Evolutionary conservation across 2,329 filamentous ascomycete genomes (phyloP), one percentile per base, ranked within the genome.

Genomic region (Xylaria sp.): DNA sequence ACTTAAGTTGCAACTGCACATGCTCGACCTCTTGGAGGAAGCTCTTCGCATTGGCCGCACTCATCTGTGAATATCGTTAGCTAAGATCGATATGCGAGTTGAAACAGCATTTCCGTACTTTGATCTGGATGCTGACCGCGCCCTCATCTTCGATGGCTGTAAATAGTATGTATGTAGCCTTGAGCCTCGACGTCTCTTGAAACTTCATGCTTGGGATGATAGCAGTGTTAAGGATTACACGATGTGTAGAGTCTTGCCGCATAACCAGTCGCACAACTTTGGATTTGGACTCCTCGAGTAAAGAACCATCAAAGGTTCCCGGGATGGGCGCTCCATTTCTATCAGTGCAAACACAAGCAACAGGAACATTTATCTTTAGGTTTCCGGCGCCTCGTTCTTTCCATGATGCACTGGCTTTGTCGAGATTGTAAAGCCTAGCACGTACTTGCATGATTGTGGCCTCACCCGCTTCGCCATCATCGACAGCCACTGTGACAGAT

Each of bases 381-480:
- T 91, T 91, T 54, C 94, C 94, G 3, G 90, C 87, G 13, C 94
- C 94, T 62, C 94, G 90, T 82, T 98, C 95, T 80, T 95, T 95
- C 95, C 95, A 98, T 56, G 90, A 90, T 64, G 88, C 88, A 55
- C 86, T 86, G 44, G 85, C 85, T 72, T 89, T 89, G 72, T 92
- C 89, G 75, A 96, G 92, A 67, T 91, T 88, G 82, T 93, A 98
- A 67, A 98, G 88, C 80, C 97, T 97, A 23, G 93, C 92, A 72
- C 94, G 91, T 68, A 92, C 89, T 54, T 89, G 87, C 77, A 95
- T 88, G 58, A 93, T 82, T 1, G 92, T 95, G 23, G 86, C 85
- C 79, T 98, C 95, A 58, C 90, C 90, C 76, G 94, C 90, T 81
- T 98, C 95, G 65, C 95, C 95, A 61, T 96, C 95, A 78, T 97